Base-by-base conservation (phyloP, 805 yeast genomes). In the Candida patagonica region DNA sequence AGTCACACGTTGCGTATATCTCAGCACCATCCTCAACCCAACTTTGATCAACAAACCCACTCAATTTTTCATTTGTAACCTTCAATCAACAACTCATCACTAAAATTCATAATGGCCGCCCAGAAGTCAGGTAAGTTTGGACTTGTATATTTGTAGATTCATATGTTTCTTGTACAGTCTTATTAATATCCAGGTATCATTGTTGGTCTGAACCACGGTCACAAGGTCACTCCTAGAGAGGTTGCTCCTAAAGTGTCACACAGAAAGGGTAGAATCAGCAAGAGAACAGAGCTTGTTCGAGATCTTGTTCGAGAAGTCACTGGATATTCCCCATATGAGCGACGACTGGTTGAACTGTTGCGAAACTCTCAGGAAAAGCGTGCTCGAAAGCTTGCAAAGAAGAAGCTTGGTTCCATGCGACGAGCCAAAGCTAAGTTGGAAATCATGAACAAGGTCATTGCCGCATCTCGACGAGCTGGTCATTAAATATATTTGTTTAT, bases 311-410 rank as follows among this genome's bases (percentile, higher is more conserved):
- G 80, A 68, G 99, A 92, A 76, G 96, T 92, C 61, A 74, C 95
- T 59, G 98, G 98, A 70, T 79, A 92, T 67, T 96, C 99, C 56
- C 98, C 99, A 74, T 92, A 92, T 73, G 99, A 92, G 78, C 88
- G 96, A 80, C 88, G 99, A 77, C 80, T 92, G 69, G 83, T 94
- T 65, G 99, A 92, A 77, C 80, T 92, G 75, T 79, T 92, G 82
- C 92, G 98, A 81, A 92, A 94, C 78, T 88, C 96, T 69, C 95
- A 96, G 80, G 99, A 92, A 77, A 92, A 92, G 94, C 92, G 97
- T 79, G 98, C 99, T 60, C 85, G 92, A 86, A 92, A 92, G 87
- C 87, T 92, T 67, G 96, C 97, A 58, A 92, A 92, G 92, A 92
- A 85, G 95, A 89, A 62, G 66, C 85, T 92, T 67, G 99, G 99